Conservation (phyloP, 495 filamentous ascomycete genomes). For the Filosporella fistucella region DNA sequence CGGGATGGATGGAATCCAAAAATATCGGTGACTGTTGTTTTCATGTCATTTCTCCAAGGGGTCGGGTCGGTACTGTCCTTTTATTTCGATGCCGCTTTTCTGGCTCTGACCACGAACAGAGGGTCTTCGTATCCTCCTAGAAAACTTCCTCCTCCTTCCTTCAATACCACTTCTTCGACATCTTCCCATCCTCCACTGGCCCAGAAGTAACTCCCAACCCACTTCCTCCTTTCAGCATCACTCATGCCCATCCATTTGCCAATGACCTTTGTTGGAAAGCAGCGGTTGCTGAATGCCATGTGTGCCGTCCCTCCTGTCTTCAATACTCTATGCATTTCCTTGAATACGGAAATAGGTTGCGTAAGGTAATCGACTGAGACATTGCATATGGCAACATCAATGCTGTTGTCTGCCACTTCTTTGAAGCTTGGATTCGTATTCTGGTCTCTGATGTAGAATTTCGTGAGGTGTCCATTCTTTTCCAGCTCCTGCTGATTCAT, state of each 20-base stretch:
- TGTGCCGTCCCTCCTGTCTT: constrained; percentile 33
- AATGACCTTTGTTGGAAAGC: constrained; percentile 39
- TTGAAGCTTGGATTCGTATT: constrained; percentile 28
- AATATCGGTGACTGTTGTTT: too few relatives aligned
- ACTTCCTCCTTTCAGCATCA: constrained; percentile 31
- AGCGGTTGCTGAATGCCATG: constrained; percentile 41
- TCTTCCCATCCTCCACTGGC: constrained; percentile 36
- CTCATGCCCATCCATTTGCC: constrained; percentile 29
- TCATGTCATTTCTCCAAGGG: background rate
- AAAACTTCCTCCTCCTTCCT: constrained; percentile 25
- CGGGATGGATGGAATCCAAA: too few relatives aligned
- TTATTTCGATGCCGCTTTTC: constrained; percentile 12
- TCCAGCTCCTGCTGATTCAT: constrained; percentile 36
- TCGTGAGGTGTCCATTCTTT: constrained; percentile 29
- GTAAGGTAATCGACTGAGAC: constrained; percentile 42
- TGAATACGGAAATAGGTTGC: constrained; percentile 31
- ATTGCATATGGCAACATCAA: constrained; percentile 37
- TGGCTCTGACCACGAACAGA: constrained; percentile 20
- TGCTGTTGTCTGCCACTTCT: constrained; percentile 10
- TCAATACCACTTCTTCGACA: constrained; percentile 41
- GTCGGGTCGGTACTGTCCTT: too few relatives aligned
- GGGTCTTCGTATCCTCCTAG: constrained; percentile 14
- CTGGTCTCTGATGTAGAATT: constrained; percentile 28
- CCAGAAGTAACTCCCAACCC: constrained; percentile 42
- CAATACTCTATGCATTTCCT: constrained; percentile 23